Evolutionary conservation across 257 asterid genomes (phyloP).

Genomic region (Ehretia macrophylla): DNA sequence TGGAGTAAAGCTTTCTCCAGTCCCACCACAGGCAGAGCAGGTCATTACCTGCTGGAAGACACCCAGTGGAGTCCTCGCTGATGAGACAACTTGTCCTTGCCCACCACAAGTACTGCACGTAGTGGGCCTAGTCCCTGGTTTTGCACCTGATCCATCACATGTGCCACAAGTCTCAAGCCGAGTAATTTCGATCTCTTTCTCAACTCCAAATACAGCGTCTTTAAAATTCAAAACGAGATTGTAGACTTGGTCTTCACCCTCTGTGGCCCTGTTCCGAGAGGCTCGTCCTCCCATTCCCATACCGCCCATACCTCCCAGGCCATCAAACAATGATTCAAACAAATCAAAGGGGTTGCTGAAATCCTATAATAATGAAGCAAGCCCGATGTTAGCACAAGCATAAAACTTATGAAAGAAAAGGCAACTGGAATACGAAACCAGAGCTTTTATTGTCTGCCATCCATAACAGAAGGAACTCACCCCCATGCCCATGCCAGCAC

Average conservation of each 20-base stretch:
- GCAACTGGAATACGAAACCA: neutral
- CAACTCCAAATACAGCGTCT: slow-evolving; percentile 90
- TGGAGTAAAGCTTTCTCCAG: slow-evolving; percentile 80
- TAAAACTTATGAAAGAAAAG: neutral
- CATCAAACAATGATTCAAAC: slow-evolving; percentile 83
- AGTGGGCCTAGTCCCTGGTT: slow-evolving; percentile 74
- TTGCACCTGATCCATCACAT: slow-evolving; percentile 92
- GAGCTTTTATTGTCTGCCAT: neutral
- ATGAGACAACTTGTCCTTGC: slow-evolving; percentile 87
- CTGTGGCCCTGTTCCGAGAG: slow-evolving; percentile 68
- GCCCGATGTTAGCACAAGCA: slow-evolving; percentile 13
- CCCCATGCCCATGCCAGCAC: slow-evolving; percentile 87
- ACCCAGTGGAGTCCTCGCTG: slow-evolving; percentile 91
- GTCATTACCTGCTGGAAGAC: slow-evolving; percentile 96
- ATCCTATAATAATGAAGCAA: slow-evolving; percentile 51
- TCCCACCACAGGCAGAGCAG: slow-evolving; percentile 79
- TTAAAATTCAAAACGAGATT: slow-evolving; percentile 75
- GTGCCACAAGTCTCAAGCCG: slow-evolving; percentile 88
- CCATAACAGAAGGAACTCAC: slow-evolving; percentile 44
- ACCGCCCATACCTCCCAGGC: slow-evolving; percentile 89
- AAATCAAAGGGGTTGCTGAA: slow-evolving; percentile 94
- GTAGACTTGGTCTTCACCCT: slow-evolving; percentile 91
- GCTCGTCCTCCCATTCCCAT: slow-evolving; percentile 84
- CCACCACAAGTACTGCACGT: slow-evolving; percentile 84
- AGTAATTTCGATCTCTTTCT: slow-evolving; percentile 85